phyloP scores from a whole-genome alignment of 1,284 basidiomycete species.

The Mycena citricolor region DNA sequence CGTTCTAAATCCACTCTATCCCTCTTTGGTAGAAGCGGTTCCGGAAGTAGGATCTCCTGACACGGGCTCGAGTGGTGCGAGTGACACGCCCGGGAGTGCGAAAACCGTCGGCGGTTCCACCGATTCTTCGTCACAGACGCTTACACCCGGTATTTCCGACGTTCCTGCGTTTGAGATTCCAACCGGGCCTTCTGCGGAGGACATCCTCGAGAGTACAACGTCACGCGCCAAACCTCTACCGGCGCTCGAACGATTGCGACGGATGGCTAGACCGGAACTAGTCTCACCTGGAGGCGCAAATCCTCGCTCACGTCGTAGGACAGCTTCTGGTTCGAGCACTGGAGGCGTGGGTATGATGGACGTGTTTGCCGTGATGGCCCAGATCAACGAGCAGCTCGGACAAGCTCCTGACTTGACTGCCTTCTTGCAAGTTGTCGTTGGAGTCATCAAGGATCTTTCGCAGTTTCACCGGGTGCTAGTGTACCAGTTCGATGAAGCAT shows the following conservation, averaged over 20 bases:
- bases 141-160: slow-evolving; percentile 22
- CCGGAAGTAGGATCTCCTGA: slow-evolving; percentile 22
- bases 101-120: slow-evolving; percentile 11
- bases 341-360: slow-evolving; percentile 71
- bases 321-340: slow-evolving; percentile 24
- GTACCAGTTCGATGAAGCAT: slow-evolving; percentile 80
- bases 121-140: slow-evolving; percentile 33
- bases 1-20: slow-evolving; percentile 71
- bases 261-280: slow-evolving; percentile 36
- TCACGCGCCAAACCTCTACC: slow-evolving; percentile 72
- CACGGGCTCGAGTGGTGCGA: slow-evolving; percentile 8
- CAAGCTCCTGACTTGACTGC: slow-evolving; percentile 67
- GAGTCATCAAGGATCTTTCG: slow-evolving; percentile 80
- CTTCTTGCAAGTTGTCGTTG: slow-evolving; percentile 79
- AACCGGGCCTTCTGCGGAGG: slow-evolving; percentile 50
- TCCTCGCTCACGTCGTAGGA: slow-evolving; percentile 21
- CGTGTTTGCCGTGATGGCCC: slow-evolving; percentile 76
- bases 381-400: slow-evolving; percentile 85
- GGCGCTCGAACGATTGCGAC: slow-evolving; percentile 69
- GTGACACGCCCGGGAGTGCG: slow-evolving; percentile 6
- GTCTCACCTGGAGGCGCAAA: slow-evolving; percentile 8
- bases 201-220: slow-evolving; percentile 76
- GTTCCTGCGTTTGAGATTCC: slow-evolving; percentile 5
- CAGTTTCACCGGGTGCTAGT: slow-evolving; percentile 86
- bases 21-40: slow-evolving; percentile 28